phyloP scores from a whole-genome alignment of 1,284 basidiomycete genomes.

The Rhodotorula sp. region DNA sequence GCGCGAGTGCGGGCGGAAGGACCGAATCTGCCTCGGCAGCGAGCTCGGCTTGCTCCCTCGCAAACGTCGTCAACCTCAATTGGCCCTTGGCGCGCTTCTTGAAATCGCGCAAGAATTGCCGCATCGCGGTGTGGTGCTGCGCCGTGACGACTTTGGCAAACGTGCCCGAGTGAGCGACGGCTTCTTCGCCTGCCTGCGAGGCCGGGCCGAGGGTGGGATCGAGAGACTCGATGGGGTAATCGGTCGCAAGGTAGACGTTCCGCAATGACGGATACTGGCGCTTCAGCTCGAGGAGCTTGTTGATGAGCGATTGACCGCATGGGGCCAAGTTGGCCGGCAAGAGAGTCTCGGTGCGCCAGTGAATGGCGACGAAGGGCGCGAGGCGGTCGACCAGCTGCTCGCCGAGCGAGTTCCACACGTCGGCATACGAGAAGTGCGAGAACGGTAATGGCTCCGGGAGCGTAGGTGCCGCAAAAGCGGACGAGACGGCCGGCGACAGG shows the following conservation, averaged over 20 bases:
- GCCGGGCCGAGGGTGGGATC: constrained; percentile 5
- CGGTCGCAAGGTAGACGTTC: constrained; percentile 46
- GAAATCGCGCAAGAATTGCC: constrained; percentile 38
- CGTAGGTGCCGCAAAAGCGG: constrained; percentile 14
- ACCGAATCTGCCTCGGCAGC: background rate
- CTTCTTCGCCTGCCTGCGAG: constrained; percentile 1
- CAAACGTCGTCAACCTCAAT: constrained; percentile 41
- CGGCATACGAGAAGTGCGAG: constrained; percentile 44
- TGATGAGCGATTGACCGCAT: constrained; percentile 41
- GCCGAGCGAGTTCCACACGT: constrained; percentile 43
- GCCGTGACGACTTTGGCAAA: constrained; percentile 44
- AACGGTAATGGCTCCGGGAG: constrained; percentile 31
- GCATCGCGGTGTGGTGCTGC: constrained; percentile 44
- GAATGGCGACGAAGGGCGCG: constrained; percentile 43
- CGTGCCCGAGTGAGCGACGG: constrained; percentile 43
- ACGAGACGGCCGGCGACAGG: constrained; percentile 26
- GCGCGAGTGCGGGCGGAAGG: background rate
- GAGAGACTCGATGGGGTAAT: constrained; percentile 45
- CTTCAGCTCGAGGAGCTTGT: constrained; percentile 36
- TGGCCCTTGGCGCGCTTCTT: background rate
- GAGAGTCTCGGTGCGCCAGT: constrained; percentile 47
- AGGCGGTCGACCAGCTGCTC: constrained; percentile 25
- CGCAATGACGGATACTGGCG: constrained; percentile 34
- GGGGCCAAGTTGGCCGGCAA: constrained; percentile 37
- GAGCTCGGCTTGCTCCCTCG: constrained; percentile 38